These are phyloP conservation scores for Aspergillus fructus DNA, from an alignment of 2,329 filamentous ascomycete genomes.

Conservation along the genomic window DNA sequence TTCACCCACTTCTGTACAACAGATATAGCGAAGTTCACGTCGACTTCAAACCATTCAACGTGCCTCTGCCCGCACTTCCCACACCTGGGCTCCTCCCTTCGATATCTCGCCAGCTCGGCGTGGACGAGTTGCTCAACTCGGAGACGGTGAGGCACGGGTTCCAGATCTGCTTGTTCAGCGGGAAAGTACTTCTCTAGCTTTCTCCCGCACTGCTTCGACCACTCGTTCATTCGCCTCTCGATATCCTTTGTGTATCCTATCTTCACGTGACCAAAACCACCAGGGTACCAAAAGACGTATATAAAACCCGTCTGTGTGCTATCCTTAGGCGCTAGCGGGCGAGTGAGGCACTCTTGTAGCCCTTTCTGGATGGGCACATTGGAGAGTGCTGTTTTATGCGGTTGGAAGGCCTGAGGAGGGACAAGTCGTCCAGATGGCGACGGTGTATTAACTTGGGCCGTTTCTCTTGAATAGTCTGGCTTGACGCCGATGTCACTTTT, in stretches of 20 bases:
- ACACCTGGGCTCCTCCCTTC: background rate
- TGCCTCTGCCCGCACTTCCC: background rate
- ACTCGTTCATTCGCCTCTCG: background rate
- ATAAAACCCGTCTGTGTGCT: background rate
- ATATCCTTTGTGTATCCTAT: constrained; percentile 3
- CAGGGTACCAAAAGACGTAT: constrained; percentile 1
- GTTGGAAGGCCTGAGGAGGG: too few relatives aligned
- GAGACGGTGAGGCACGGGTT: background rate
- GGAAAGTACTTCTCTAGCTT: background rate
- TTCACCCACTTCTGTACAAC: constrained; percentile 7
- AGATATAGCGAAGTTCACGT: background rate
- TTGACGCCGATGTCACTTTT: too few relatives aligned
- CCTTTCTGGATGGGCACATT: too few relatives aligned
- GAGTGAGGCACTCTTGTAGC: too few relatives aligned
- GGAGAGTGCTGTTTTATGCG: too few relatives aligned
- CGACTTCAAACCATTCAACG: constrained; percentile 6
- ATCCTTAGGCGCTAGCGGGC: background rate
- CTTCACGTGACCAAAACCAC: constrained; percentile 6
- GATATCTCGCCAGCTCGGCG: background rate
- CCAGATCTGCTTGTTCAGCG: background rate
- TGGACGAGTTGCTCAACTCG: constrained; percentile 8
- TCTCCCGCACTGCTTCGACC: background rate
- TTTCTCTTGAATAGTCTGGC: too few relatives aligned
- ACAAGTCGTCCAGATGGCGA: too few relatives aligned
- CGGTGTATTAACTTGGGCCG: too few relatives aligned